These are phyloP conservation scores for Termitomyces eurrhizus DNA, from an alignment of 768 basidiomycete species.

Conservation along the genomic window DNA sequence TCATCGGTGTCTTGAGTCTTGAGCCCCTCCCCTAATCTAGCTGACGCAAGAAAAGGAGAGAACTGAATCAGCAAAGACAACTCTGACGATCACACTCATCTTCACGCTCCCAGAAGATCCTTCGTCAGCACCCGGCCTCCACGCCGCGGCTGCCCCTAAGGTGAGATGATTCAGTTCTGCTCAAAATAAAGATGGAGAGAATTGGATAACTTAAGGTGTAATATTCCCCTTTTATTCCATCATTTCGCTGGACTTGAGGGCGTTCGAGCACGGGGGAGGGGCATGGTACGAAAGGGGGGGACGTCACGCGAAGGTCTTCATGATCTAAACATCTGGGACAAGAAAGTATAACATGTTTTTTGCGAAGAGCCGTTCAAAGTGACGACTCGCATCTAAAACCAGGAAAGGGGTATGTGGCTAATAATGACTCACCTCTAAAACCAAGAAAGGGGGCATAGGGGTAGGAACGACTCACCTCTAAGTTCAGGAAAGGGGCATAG, in stretches of 20 bases:
- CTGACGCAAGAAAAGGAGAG: background rate
- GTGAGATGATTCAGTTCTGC: background rate
- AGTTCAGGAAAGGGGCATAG: background rate
- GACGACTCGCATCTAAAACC: background rate
- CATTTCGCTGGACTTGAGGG: background rate
- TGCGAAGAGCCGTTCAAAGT: background rate
- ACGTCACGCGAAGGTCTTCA: background rate
- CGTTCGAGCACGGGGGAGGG: background rate
- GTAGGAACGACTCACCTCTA: background rate
- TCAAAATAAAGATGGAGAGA: background rate
- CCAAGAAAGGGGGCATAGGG: background rate
- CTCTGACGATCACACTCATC: background rate
- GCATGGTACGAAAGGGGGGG: background rate
- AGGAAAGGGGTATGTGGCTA: background rate
- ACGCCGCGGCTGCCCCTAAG: conserved; percentile 7
- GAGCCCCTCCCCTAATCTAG: conserved; percentile 1
- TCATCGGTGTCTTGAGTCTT: background rate
- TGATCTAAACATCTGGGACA: background rate
- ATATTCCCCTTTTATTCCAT: background rate
- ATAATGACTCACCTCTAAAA: background rate
- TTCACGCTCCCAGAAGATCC: background rate
- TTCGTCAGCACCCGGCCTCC: conserved; percentile 1
- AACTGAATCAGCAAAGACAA: conserved; percentile 2
- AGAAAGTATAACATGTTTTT: background rate
- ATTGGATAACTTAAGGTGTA: background rate